Conservation (phyloP, 2,329 filamentous ascomycete species). For the Fusarium bulbicola region DNA sequence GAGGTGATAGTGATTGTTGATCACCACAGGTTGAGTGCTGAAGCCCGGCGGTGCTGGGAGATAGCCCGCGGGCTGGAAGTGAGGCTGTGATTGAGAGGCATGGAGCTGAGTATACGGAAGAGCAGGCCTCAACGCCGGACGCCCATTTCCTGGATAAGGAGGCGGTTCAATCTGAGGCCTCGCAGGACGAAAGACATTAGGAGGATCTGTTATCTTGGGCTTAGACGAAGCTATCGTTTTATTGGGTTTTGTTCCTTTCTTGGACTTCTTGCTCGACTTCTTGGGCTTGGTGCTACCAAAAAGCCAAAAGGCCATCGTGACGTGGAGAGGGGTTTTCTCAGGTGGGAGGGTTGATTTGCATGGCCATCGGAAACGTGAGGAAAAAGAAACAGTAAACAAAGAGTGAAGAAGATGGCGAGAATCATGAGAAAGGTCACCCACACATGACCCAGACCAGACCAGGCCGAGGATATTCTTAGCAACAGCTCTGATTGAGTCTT, state of each 20-base stretch:
- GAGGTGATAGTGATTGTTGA: conserved; percentile 64
- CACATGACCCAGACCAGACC: conserved; percentile 12
- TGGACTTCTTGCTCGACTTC: conserved; percentile 8
- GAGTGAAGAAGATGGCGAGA: conserved; percentile 9
- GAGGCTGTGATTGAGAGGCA: conserved; percentile 37
- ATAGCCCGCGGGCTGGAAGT: conserved; percentile 36
- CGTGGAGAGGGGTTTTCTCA: background rate
- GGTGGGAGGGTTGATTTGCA: background rate
- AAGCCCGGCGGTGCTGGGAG: conserved; percentile 38
- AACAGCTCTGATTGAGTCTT: conserved; percentile 20
- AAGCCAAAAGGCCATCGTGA: conserved; percentile 1
- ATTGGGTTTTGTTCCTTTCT: background rate
- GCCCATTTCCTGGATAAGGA: background rate
- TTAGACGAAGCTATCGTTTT: background rate
- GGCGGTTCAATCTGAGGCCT: background rate
- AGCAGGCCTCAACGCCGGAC: background rate
- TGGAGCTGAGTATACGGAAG: conserved; percentile 33
- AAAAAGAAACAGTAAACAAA: conserved; percentile 1
- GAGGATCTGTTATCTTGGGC: conserved; percentile 13
- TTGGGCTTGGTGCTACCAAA: background rate
- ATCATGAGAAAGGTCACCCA: conserved; percentile 20
- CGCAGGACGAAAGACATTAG: conserved; percentile 6
- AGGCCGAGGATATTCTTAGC: conserved; percentile 33
- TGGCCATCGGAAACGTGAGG: background rate
- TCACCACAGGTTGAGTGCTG: conserved; percentile 53